phyloP scores from a whole-genome alignment of 2,329 filamentous ascomycete species.

The Rhexocercosporidium sp. region DNA sequence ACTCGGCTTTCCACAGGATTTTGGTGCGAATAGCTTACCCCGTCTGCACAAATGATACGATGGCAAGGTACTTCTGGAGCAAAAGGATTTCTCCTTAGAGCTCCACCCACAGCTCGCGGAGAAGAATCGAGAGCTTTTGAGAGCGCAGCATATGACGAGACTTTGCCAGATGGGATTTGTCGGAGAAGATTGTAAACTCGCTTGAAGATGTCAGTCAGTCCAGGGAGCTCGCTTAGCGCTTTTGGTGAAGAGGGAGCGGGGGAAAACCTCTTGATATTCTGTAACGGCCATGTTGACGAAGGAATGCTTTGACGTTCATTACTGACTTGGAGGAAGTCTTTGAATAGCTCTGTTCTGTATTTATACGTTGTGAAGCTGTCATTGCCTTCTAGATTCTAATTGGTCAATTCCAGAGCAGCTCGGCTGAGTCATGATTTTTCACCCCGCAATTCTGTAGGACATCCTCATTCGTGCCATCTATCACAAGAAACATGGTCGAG shows the following conservation, averaged over 20 bases:
- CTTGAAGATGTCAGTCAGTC: conserved; percentile 23
- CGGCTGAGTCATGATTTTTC: conserved; percentile 17
- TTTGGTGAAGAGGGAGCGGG: neutral
- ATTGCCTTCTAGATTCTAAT: conserved; percentile 19
- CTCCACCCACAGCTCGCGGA: conserved; percentile 66
- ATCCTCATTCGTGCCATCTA: conserved; percentile 25
- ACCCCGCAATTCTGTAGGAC: neutral
- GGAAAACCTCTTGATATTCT: conserved; percentile 34
- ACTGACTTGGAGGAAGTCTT: neutral
- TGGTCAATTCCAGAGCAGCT: conserved; percentile 34
- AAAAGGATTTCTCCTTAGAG: conserved; percentile 64
- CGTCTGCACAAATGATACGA: conserved; percentile 60
- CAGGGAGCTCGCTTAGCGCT: neutral
- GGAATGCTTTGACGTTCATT: neutral
- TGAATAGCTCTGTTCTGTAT: neutral
- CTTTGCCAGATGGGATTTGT: conserved; percentile 63
- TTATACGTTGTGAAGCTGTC: neutral
- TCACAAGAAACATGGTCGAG: conserved; percentile 3
- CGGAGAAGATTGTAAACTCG: conserved; percentile 61
- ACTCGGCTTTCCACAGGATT: no score
- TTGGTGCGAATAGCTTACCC: no score
- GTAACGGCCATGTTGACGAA: conserved; percentile 30
- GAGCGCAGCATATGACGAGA: conserved; percentile 65
- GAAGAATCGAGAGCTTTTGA: conserved; percentile 62
- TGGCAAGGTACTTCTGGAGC: conserved; percentile 67